Conservation (phyloP, 1,284 basidiomycete genomes). For the Afroboletus lepidellus region DNA sequence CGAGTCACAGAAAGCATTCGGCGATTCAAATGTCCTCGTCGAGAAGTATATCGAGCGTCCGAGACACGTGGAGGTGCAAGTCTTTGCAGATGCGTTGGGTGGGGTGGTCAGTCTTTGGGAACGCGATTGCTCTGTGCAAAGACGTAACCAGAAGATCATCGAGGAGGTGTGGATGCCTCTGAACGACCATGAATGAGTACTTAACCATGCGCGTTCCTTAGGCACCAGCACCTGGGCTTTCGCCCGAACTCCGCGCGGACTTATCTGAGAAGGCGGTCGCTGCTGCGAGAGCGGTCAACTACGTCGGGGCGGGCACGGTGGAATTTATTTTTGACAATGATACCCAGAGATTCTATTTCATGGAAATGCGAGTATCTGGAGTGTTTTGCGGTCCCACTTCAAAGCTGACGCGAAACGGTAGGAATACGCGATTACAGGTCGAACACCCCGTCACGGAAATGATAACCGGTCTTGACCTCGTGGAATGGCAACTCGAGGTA, state of each 20-base stretch:
- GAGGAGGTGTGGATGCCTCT: slow-evolving; percentile 58
- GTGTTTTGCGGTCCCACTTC: background rate
- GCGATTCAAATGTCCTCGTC: slow-evolving; percentile 81
- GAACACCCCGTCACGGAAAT: slow-evolving; percentile 96
- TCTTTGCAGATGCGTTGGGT: slow-evolving; percentile 80
- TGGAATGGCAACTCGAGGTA: slow-evolving; percentile 91
- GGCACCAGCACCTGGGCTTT: slow-evolving; percentile 89
- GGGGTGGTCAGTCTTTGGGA: slow-evolving; percentile 88
- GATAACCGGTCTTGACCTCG: slow-evolving; percentile 90
- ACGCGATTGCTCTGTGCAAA: slow-evolving; percentile 91
- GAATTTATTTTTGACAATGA: slow-evolving; percentile 95
- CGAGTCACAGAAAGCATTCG: slow-evolving; percentile 84
- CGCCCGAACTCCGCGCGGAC: slow-evolving; percentile 72
- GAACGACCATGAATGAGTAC: background rate
- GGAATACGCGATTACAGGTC: slow-evolving; percentile 92
- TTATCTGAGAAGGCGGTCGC: slow-evolving; percentile 87
- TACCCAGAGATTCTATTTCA: slow-evolving; percentile 83
- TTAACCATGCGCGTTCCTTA: slow-evolving; percentile 30
- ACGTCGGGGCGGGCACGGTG: slow-evolving; percentile 89
- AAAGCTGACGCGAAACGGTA: slow-evolving; percentile 30
- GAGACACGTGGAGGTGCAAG: slow-evolving; percentile 87
- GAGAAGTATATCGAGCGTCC: slow-evolving; percentile 86
- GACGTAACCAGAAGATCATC: slow-evolving; percentile 94
- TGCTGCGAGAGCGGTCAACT: slow-evolving; percentile 87
- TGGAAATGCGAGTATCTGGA: slow-evolving; percentile 74